Conservation (phyloP, 768 basidiomycete genomes). For the Phlebiopsis gigantea region DNA sequence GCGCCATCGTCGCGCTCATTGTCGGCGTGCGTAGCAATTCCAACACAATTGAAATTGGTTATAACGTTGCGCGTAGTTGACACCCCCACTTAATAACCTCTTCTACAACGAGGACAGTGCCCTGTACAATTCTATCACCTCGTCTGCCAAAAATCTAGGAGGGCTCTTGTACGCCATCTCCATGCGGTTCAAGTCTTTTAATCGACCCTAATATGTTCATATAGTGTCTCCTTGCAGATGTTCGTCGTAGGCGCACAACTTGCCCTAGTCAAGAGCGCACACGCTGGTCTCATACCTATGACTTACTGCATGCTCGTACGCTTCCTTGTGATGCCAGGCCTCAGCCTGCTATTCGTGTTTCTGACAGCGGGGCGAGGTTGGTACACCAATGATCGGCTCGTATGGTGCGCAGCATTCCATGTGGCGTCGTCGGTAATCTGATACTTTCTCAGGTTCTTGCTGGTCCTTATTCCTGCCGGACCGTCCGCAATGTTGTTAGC, state of each 20-base stretch:
- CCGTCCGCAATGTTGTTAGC: slow-evolving; percentile 28
- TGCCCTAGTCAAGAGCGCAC: slow-evolving; percentile 18
- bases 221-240: slow-evolving; percentile 24
- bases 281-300: slow-evolving; percentile 15
- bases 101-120: slow-evolving; percentile 20
- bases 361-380: slow-evolving; percentile 22
- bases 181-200: not conserved
- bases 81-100: slow-evolving; percentile 16
- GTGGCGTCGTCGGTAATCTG: not conserved
- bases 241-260: slow-evolving; percentile 26
- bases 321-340: slow-evolving; percentile 24
- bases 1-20: slow-evolving; percentile 22
- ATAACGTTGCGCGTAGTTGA: slow-evolving; percentile 14
- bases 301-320: slow-evolving; percentile 22
- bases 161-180: slow-evolving; percentile 21
- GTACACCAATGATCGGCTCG: slow-evolving; percentile 26
- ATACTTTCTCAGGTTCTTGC: slow-evolving; percentile 21
- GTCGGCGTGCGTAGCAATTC: slow-evolving; percentile 13
- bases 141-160: slow-evolving; percentile 21
- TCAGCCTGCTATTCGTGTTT: slow-evolving; percentile 23
- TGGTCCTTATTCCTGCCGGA: slow-evolving; percentile 24
- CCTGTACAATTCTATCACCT: slow-evolving; percentile 22
- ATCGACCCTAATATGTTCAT: not conserved
- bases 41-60: not conserved
- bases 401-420: slow-evolving; percentile 20